Evolutionary conservation across 257 asterid species (phyloP), one percentile per base, ranked within the genome.

Genomic region (Schizonepeta tenuifolia): DNA sequence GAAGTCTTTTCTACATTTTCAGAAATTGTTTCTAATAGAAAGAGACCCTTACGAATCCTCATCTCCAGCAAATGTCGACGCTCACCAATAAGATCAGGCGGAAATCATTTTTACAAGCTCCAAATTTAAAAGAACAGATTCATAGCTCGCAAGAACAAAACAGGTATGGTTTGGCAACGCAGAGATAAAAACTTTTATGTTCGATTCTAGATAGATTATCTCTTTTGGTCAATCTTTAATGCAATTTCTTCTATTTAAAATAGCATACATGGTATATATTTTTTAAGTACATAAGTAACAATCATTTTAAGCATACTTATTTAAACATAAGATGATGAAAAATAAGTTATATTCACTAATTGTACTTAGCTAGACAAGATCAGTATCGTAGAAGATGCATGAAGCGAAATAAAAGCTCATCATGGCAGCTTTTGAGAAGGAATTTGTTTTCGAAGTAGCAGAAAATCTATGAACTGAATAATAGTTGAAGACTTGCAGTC

Each of bases 381-480:
- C 36, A 31, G 4, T 31, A 31, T 4, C 36, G 36, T 31, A 31
- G 7, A 31, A 31, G 7, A 31, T 31, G 36, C 36, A 31, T 31
- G 36, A 31, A 31, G 36, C 1, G 36, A 31, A 31, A 31, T 31
- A 31, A 31, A 31, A 31, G 36, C 59, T 69, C 51, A 38, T 17
- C 65, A 51, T 22, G 26, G 26, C 35, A 70, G 62, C 56, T 35
- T 51, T 46, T 35, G 69, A 15, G 11, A 56, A n/a, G 9, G 54
- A 64, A 13, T 12, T 12, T 33, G 3, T 10, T 63, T 13, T 15
- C 31, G n/a, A 13, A 59, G 58, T 20, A 61, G 49, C 10, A 51
- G 22, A 60, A 55, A 60, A 51, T 53, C 72, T 10, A 61, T 7
- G 5, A 40, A 31, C 38, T 17, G 41, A 57, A 36, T 33, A 44